Evolutionary conservation across 2,329 filamentous ascomycete species (phyloP), one percentile per base, ranked within the genome.

Genomic region (Diaporthe australafricana): DNA sequence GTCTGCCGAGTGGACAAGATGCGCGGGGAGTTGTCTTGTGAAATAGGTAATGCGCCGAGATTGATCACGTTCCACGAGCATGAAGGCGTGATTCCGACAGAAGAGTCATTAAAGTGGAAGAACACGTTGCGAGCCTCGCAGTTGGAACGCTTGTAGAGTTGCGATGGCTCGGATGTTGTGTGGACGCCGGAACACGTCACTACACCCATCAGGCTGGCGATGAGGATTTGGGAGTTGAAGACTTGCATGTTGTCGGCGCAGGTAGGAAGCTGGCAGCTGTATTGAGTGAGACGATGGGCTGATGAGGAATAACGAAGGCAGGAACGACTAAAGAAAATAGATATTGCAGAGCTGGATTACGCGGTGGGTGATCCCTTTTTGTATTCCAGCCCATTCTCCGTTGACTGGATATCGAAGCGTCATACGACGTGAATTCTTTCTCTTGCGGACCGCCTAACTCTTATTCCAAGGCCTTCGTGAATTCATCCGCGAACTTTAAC

Each of bases 31-130:
- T 16, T 40, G 17, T 27, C 17, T 50, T 30, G 42, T 20, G 30
- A 65, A 27, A 65, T 50, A 4, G 55, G 35, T 22, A 50, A 12
- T 32, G 68, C 68, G 32, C 32, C 55, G 22, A 70, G 42, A 38
- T 40, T 63, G 32, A 70, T 62, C 11, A 70, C 68, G 35, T 70
- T 53, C 55, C 56, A 63, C 1, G 68, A 70, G 55, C 68, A 63
- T 3, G 56, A 70, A n/a, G 56, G 22, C 8, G 22, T 52, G 47
- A 22, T 50, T 16, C 55, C 55, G 7, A 70, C 38, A 16, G 32
- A 42, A 5, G 55, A 52, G 20, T 70, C 68, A 35, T 70, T 70
- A 35, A 42, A 52, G 35, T 63, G 68, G 35, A 63, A 70, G 7
- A 63, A 63, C 5, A 70, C 68, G n/a, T 53, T 42, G 35, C 68